phyloP scores from a whole-genome alignment of 768 basidiomycete species.

The Boletus fagicola region DNA sequence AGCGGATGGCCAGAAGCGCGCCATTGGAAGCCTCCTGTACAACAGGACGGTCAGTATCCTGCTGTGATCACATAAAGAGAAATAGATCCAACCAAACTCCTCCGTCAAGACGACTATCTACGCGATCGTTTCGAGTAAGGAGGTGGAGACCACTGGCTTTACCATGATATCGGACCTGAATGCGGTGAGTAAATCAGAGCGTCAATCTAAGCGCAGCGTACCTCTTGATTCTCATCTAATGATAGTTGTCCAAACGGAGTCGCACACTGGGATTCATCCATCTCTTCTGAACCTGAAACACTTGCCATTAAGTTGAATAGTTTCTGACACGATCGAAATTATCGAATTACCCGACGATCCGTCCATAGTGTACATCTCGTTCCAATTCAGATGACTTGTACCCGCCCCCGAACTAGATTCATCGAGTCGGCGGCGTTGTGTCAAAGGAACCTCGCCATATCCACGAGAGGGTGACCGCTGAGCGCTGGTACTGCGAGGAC shows the following conservation, averaged over 20 bases:
- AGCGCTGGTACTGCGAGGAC: slow-evolving; percentile 6
- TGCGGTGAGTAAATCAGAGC: slow-evolving; percentile 11
- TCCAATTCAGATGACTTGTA: slow-evolving; percentile 47
- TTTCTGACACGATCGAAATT: neutral
- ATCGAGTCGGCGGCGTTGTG: slow-evolving; percentile 49
- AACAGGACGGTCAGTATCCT: slow-evolving; percentile 15
- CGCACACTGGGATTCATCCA: slow-evolving; percentile 42
- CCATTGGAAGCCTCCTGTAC: slow-evolving; percentile 68
- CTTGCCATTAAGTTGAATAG: slow-evolving; percentile 19
- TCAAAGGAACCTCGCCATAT: slow-evolving; percentile 34
- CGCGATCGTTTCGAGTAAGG: slow-evolving; percentile 61
- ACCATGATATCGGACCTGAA: slow-evolving; percentile 84
- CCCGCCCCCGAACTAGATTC: slow-evolving; percentile 12
- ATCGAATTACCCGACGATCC: slow-evolving; percentile 29
- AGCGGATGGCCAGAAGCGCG: slow-evolving; percentile 68
- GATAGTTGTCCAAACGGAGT: slow-evolving; percentile 70
- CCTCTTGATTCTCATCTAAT: slow-evolving; percentile 74
- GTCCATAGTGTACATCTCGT: slow-evolving; percentile 59
- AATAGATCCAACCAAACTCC: slow-evolving; percentile 56
- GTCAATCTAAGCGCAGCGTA: slow-evolving; percentile 24
- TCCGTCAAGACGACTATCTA: slow-evolving; percentile 65
- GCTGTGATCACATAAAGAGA: neutral
- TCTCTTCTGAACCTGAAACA: slow-evolving; percentile 35
- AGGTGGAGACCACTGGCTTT: slow-evolving; percentile 73
- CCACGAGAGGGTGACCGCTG: slow-evolving; percentile 27